phyloP scores from a whole-genome alignment of 1,284 basidiomycete genomes.

The Marasmius fiardii region DNA sequence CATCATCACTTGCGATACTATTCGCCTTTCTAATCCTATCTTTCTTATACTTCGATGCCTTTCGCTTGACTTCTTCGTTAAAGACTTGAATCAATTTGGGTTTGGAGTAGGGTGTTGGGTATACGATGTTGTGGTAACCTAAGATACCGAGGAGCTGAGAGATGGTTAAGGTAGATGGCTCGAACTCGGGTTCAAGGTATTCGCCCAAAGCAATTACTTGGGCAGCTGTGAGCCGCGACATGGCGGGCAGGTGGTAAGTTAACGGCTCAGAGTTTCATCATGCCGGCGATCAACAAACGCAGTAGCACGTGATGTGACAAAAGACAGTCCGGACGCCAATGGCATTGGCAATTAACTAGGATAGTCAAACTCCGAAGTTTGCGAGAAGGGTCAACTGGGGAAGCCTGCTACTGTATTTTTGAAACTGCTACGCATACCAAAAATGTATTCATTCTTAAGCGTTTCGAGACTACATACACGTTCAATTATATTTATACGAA shows the following conservation, averaged over 20 bases:
- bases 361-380: too few species aligned
- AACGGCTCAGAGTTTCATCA: neutral
- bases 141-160: conserved; percentile 81
- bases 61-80: conserved; percentile 70
- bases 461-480: neutral
- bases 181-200: conserved; percentile 85
- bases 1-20: conserved; percentile 72
- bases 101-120: conserved; percentile 82
- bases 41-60: conserved; percentile 58
- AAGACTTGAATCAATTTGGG: conserved; percentile 81
- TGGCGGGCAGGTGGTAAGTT: conserved; percentile 26
- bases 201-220: conserved; percentile 70
- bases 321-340: too few species aligned
- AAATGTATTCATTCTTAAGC: neutral
- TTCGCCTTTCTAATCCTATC: conserved; percentile 65
- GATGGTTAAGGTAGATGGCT: conserved; percentile 76
- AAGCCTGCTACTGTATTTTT: too few species aligned
- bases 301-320: neutral
- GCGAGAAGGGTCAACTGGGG: too few species aligned
- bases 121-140: conserved; percentile 77
- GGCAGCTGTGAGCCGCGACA: conserved; percentile 71
- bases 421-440: too few species aligned
- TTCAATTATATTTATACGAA: neutral
- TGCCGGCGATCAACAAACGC: neutral
- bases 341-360: too few species aligned